Conservation (phyloP, 2,329 filamentous ascomycete species). For the Cladophialophora immunda region DNA sequence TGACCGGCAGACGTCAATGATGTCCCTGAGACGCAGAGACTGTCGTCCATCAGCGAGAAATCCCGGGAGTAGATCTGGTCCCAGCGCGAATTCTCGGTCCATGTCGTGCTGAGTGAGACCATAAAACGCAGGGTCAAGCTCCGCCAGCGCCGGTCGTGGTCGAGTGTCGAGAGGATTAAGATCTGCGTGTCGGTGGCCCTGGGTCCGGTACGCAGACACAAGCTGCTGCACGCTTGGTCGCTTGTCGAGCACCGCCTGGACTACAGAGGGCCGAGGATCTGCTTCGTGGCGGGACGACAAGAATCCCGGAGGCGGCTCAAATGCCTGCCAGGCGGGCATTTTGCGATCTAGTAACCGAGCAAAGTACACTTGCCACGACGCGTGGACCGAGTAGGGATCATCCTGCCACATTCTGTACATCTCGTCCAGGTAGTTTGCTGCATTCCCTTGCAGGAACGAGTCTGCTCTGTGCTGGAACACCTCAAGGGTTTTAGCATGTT, state of each 20-base stretch:
- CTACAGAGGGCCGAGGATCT: constrained; percentile 57
- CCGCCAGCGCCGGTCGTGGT: constrained; percentile 86
- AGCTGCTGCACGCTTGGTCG: constrained; percentile 98
- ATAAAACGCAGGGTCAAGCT: constrained; percentile 92
- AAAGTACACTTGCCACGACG: constrained; percentile 99
- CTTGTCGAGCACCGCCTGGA: constrained; percentile 79
- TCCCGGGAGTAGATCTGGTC: constrained; percentile 91
- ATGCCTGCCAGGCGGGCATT: constrained; percentile 97
- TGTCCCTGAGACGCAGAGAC: constrained; percentile 97
- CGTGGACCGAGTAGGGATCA: constrained; percentile 90
- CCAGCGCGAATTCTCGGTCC: constrained; percentile 88
- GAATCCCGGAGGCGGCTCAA: constrained; percentile 92
- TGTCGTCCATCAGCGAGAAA: constrained; percentile 88
- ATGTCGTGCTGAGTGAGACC: constrained; percentile 94
- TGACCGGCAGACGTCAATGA: constrained; percentile 89
- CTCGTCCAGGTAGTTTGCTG: constrained; percentile 98
- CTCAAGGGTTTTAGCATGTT: too few relatives aligned
- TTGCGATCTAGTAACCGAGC: too few relatives aligned
- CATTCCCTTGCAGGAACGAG: constrained; percentile 97
- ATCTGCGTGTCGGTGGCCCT: constrained; percentile 97
- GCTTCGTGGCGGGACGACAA: constrained; percentile 68
- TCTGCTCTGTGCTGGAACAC: too few relatives aligned
- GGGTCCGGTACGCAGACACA: constrained; percentile 95
- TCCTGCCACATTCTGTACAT: constrained; percentile 99
- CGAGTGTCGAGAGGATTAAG: constrained; percentile 96